A percentile compares a stretch with the other conserved stretches of the same genome.
phyloP scores from a whole-genome alignment of 257 asterid species.

The Solanum raphanifolium region DNA sequence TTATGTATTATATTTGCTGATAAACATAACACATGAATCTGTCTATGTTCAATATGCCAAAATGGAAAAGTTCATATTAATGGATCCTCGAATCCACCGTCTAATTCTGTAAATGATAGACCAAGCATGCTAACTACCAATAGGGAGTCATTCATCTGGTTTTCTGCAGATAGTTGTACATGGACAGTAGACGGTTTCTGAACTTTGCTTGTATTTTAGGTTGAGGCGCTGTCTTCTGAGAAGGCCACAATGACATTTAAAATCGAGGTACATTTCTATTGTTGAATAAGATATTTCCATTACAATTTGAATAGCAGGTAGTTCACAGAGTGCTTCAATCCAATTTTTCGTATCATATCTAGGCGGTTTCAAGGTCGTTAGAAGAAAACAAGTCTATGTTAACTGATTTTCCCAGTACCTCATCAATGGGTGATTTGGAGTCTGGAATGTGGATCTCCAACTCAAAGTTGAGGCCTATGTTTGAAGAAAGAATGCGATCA shows the following conservation, averaged over 20 bases:
- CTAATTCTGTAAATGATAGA: background rate
- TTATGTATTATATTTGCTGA: background rate
- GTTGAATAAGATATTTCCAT: background rate
- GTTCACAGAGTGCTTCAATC: background rate
- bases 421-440: slow-evolving; percentile 45
- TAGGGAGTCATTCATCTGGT: background rate
- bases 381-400: slow-evolving; percentile 37
- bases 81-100: background rate
- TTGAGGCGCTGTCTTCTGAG: slow-evolving; percentile 81
- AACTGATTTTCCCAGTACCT: slow-evolving; percentile 30
- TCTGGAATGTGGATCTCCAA: slow-evolving; percentile 38
- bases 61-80: background rate
- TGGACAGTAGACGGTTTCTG: background rate
- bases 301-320: background rate
- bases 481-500: slow-evolving; percentile 48
- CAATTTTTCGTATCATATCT: background rate
- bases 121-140: background rate
- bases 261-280: slow-evolving; percentile 45
- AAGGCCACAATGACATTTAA: slow-evolving; percentile 66
- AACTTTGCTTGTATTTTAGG: slow-evolving; percentile 34
- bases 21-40: background rate
- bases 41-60: background rate
- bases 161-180: background rate
- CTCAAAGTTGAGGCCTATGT: slow-evolving; percentile 42
- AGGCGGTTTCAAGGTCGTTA: slow-evolving; percentile 67